These are phyloP conservation scores for Endocladia muricata DNA, from an alignment of 31 red algal genomes.

Conservation along the genomic window DNA sequence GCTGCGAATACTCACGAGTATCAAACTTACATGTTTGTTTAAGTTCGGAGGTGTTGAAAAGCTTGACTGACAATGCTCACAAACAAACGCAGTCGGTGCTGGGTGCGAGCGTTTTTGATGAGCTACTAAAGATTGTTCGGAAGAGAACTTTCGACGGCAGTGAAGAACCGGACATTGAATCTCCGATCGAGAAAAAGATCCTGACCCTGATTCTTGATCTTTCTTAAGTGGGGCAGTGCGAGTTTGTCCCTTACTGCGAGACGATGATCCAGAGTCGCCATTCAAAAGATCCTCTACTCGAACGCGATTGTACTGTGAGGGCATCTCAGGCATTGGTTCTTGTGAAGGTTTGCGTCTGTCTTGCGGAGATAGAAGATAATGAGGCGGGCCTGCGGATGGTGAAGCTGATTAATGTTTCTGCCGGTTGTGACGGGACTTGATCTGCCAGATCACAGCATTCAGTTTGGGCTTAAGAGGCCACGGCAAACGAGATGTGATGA, in stretches of 20 bases:
- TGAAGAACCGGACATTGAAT: not conserved
- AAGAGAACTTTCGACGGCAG: constrained; percentile 11
- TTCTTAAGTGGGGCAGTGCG: not conserved
- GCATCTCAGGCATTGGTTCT: not conserved
- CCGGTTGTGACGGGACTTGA: too few species aligned
- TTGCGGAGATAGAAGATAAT: too few species aligned
- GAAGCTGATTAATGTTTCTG: too few species aligned
- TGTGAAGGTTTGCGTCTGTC: too few species aligned
- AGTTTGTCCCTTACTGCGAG: not conserved
- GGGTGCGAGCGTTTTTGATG: constrained; percentile 36
- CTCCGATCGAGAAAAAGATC: not conserved
- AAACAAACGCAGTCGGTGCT: constrained; percentile 10
- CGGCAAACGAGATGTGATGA: too few species aligned
- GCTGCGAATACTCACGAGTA: not conserved
- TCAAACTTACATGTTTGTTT: constrained; percentile 41
- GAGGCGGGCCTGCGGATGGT: too few species aligned
- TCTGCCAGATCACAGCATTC: too few species aligned
- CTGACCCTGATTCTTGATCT: not conserved
- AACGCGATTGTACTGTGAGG: constrained; percentile 16
- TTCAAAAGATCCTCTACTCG: constrained; percentile 22
- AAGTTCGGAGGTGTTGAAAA: constrained; percentile 46
- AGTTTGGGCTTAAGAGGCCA: too few species aligned
- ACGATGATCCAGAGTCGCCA: not conserved
- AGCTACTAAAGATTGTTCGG: constrained; percentile 3
- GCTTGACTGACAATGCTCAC: constrained; percentile 23